These are phyloP conservation scores for Marchantia polymorpha DNA, from an alignment of 225 moss, liverwort and hornwort species.

Conservation along the genomic window DNA sequence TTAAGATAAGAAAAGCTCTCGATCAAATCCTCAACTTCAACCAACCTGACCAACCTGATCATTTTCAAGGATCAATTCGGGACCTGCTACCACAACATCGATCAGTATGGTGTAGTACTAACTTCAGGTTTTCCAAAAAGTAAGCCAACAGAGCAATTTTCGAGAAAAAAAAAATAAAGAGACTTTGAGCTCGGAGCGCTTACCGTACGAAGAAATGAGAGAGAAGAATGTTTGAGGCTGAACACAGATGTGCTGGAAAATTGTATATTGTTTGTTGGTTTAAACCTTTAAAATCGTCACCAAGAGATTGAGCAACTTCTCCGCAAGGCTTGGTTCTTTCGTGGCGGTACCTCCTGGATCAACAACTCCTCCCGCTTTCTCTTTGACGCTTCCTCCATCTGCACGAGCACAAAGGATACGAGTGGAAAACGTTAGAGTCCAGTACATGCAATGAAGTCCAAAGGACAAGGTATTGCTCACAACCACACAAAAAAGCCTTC, in stretches of 20 bases:
- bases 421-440: neutral
- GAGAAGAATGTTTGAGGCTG: neutral
- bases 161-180: neutral
- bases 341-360: neutral
- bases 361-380: slow-evolving; percentile 11
- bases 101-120: neutral
- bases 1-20: neutral
- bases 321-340: neutral
- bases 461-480: neutral
- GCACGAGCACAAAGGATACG: neutral
- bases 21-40: neutral
- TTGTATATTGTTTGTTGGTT: neutral
- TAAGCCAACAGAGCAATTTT: neutral
- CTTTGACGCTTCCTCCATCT: slow-evolving; percentile 5
- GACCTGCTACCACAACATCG: neutral
- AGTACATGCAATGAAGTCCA: neutral
- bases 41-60: neutral
- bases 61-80: neutral
- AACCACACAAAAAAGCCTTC: neutral
- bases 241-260: neutral
- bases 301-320: neutral
- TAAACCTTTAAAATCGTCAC: neutral
- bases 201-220: neutral
- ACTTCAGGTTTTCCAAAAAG: neutral
- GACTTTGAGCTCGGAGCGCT: neutral